Base-by-base conservation (phyloP, 2,329 filamentous ascomycete species). In the Aspergillus flavus region DNA sequence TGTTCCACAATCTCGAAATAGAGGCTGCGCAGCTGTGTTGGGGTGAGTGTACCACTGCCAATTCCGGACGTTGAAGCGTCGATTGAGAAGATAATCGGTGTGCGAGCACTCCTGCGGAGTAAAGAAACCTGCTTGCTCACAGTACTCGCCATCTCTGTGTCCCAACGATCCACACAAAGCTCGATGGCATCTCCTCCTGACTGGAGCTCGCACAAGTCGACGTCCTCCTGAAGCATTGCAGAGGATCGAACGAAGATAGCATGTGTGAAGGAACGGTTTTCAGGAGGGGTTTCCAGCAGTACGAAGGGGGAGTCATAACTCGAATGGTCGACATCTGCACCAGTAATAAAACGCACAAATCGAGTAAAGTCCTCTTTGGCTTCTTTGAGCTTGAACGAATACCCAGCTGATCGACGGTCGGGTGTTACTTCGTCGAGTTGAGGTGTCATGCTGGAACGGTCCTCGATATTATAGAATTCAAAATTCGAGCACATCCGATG, bases 291-390 rank as follows among this genome's bases (percentile, higher is more conserved):
- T 32, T 87, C 86, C 19, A 83, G 79, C 59, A 88, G 78, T 3
- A 85, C 86, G 69, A 89, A 89, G 1, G 87, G 86, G 61, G 86
- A 88, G 68, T 87, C 83, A 45, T 86, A 78, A 71, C 82, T 85
- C 4, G 83, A 82, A 62, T 83, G 79, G 11, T 83, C 82, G 26
- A 84, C 77, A 32, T 82, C 80, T 57, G 83, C 81, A 2, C 85
- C 85, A 6, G 84, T 86, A 45, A 89, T 79, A 57, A 85, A 82
- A 64, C 86, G 85, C 19, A 89, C 81, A 67, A 87, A 89, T 11
- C 79, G 81, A 1, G 84, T 85, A 64, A 89, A 87, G 65, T 88
- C 86, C 64, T 87, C 84, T 66, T 87, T 87, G 48, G 81, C 85
- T 62, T 84, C 79, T 68, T 82, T 82, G 19, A 84, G 69, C 61